These are phyloP conservation scores for Ceratonia siliqua DNA, from an alignment of 306 rosid species.

Conservation along the genomic window DNA sequence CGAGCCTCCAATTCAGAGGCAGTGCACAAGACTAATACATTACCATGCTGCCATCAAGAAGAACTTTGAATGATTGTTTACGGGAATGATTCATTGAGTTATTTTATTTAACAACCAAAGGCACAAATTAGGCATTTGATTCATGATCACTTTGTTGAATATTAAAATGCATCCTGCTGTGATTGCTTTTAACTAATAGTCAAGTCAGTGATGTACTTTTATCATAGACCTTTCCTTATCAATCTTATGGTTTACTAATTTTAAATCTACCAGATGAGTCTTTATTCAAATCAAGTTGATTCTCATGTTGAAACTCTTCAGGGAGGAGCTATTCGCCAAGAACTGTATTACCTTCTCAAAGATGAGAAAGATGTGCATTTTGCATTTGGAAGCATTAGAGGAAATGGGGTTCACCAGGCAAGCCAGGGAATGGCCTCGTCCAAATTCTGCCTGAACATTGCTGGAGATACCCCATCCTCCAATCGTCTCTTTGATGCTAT, in stretches of 20 bases:
- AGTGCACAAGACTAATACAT: background rate
- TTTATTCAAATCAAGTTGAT: background rate
- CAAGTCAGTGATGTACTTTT: background rate
- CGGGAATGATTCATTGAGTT: background rate
- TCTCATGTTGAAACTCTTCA: slow-evolving; percentile 37
- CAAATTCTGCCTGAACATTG: slow-evolving; percentile 82
- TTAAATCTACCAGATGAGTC: slow-evolving; percentile 1
- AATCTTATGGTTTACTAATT: background rate
- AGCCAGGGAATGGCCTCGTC: slow-evolving; percentile 83
- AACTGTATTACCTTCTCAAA: slow-evolving; percentile 84
- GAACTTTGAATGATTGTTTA: background rate
- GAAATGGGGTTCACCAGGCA: slow-evolving; percentile 67
- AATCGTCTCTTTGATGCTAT: slow-evolving; percentile 89
- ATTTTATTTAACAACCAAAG: slow-evolving; percentile 4
- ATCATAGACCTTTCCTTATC: background rate
- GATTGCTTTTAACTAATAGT: background rate
- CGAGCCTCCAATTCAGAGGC: slow-evolving; percentile 1
- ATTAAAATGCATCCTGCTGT: background rate
- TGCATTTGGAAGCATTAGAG: slow-evolving; percentile 67
- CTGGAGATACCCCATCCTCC: slow-evolving; percentile 95
- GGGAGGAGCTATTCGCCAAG: slow-evolving; percentile 95
- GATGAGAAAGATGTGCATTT: slow-evolving; percentile 80
- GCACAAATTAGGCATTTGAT: background rate
- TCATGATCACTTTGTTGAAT: background rate
- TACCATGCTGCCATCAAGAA: slow-evolving; percentile 11